These are phyloP conservation scores for Diaporthe eres DNA, from an alignment of 2,329 filamentous ascomycete species.

Conservation along the genomic window DNA sequence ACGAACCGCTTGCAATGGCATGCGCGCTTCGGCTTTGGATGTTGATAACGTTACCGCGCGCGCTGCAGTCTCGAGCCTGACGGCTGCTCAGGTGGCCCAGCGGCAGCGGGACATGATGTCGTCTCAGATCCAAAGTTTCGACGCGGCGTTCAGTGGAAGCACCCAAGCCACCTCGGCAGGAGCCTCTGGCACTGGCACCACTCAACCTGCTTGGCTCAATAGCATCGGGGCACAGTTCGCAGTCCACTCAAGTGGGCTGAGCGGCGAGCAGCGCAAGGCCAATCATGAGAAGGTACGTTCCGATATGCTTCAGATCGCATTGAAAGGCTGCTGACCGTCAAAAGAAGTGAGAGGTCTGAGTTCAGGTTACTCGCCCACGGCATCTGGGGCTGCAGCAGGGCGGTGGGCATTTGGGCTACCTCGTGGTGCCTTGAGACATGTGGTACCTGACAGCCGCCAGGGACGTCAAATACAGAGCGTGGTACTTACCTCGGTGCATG, in stretches of 20 bases:
- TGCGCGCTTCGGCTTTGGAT: neutral
- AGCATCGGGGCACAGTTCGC: neutral
- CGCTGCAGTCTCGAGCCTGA: neutral
- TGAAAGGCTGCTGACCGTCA: neutral
- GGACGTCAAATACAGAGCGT: neutral
- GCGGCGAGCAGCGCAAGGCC: neutral
- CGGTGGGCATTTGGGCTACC: neutral
- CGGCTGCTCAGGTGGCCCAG: neutral
- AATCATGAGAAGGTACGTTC: neutral
- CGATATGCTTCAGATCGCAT: no score
- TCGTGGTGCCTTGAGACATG: rapidly evolving
- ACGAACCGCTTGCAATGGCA: no score
- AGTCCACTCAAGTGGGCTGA: neutral
- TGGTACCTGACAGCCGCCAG: neutral
- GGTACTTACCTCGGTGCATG: neutral
- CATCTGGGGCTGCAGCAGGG: neutral
- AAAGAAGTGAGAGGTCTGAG: neutral
- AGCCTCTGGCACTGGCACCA: no score
- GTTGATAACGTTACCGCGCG: neutral
- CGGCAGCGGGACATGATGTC: neutral
- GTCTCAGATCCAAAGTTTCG: neutral
- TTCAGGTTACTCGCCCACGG: neutral
- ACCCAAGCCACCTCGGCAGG: neutral
- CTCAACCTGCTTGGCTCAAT: neutral
- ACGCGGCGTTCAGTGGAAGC: neutral